Evolutionary conservation across 116 monocot species (phyloP), one percentile per base, ranked within the genome.

Genomic region (Iris pallida): DNA sequence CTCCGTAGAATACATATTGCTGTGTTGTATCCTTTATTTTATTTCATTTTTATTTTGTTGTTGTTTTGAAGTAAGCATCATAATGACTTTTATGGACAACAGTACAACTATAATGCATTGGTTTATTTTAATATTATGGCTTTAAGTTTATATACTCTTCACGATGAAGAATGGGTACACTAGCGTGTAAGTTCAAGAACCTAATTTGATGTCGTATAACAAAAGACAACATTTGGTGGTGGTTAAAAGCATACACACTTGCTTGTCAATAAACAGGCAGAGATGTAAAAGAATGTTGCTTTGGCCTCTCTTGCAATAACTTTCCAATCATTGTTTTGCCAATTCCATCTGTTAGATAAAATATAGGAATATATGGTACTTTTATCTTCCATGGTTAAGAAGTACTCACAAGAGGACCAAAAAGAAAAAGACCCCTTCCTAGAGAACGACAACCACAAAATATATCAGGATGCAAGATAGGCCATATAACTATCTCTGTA

Each of bases 281-380:
- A 92, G 73, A 97, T 97, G 73, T 92, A 92, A 82, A 97, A 97
- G 83, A 97, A 92, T 9, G 92, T 97, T 55, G 97, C 89, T 79
- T 92, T 97, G 1, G 96, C 92, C 76, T 97, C 96, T 71, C 96
- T 92, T 81, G 96, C 96, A 75, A 97, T 97, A 1, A 92, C 92
- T 73, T 97, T n/a, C 96, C 96, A 47, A 97, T 89, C 96, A 92
- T 92, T 75, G 96, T 97, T 81, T 92, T 97, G 42, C 96, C 96
- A 30, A 92, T 97, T 16, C 96, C 92, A 92, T 92, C 13, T 13
- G 57, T 2, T 30, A 30, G 30, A 30, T 30, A 0, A 68, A 52
- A 16, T 20, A 64, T 15, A 56, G n/a, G 19, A 53, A 56, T 9
- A 64, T 43, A 63, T 3, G 13, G 45, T 8, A 71, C 12, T 57